Percentiles rank a stretch among this genome's conserved stretches.
Evolutionary conservation across 345 rosid species (phyloP).

Genomic region (Eucalyptus tenuipes): DNA sequence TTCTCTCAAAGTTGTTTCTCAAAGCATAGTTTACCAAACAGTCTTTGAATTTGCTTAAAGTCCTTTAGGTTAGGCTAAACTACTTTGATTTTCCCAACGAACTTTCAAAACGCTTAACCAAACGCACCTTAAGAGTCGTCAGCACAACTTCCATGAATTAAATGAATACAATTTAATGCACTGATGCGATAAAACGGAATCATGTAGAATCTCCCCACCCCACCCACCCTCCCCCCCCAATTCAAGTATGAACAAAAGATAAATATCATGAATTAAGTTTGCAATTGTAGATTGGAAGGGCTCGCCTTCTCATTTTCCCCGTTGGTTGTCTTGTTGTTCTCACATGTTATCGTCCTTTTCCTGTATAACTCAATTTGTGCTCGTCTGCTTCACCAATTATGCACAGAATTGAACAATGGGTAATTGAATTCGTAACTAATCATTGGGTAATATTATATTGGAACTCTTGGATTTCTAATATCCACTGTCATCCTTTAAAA

Average conservation of each 20-base stretch:
- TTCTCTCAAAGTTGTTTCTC: no score
- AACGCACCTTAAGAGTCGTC: neutral
- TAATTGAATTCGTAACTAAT: neutral
- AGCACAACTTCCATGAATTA: neutral
- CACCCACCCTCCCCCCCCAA: no score
- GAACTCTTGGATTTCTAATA: neutral
- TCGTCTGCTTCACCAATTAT: slow-evolving; percentile 56
- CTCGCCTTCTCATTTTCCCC: slow-evolving; percentile 66
- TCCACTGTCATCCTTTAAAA: neutral
- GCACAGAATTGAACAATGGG: neutral
- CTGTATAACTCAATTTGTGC: slow-evolving; percentile 43
- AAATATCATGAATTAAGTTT: neutral
- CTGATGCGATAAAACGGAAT: neutral
- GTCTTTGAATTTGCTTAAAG: no score
- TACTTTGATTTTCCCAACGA: no score
- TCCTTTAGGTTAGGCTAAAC: no score
- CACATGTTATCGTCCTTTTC: slow-evolving; percentile 39
- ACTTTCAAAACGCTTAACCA: no score
- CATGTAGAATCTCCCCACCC: no score
- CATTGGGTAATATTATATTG: neutral
- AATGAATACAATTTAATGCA: neutral
- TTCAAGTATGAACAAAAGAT: neutral
- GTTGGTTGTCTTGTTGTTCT: slow-evolving; percentile 45
- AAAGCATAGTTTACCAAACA: no score
- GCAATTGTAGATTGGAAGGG: neutral